Evolutionary conservation across 345 rosid genomes (phyloP), one percentile per base, ranked within the genome.

Genomic region (Hypericum androsaemum): DNA sequence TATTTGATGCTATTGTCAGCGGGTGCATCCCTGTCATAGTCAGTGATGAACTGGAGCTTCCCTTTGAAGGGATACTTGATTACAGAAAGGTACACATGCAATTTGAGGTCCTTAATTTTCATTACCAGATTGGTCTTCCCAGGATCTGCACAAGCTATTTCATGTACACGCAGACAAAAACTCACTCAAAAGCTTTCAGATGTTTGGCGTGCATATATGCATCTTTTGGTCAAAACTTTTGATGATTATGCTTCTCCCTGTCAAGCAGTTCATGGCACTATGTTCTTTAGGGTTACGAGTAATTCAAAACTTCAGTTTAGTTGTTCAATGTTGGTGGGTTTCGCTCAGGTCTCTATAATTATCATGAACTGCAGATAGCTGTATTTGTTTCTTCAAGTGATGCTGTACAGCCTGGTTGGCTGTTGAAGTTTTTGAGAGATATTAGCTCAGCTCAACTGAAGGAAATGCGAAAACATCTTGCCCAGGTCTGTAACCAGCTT

Each of bases 1-100:
- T 94, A 52, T 94, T 94, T 62, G 97, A 94, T 77, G 97, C 97
- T 60, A 81, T 94, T 54, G 89, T 86, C 51, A 88, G 97, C 73
- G 97, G 94, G 36, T 94, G 97, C 71, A 86, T 88, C 59, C 99
- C 95, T 53, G 89, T 94, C 54, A 79, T 86, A 66, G 82, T 82
- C 39, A 88, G 97, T 56, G 99, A 88, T 54, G 92, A 88, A 62
- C 61, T 94, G 71, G 99, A 94, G 70, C 80, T 86, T 54, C 99
- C 99, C 38, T 94, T 88, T 53, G 99, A 92, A 77, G 99, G 97
- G 64, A 71, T 85, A 65, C 81, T 92, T 53, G 82, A 88, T 72
- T 88, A 86, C 58, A 77, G 74, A 50, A 83, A 82, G 97, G 95
- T 85, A 59, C 47, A 58, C 52, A 12, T 39, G 7, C 9, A 10